Conservation (phyloP, 2,329 filamentous ascomycete species). For the Neonectria ditissima region DNA sequence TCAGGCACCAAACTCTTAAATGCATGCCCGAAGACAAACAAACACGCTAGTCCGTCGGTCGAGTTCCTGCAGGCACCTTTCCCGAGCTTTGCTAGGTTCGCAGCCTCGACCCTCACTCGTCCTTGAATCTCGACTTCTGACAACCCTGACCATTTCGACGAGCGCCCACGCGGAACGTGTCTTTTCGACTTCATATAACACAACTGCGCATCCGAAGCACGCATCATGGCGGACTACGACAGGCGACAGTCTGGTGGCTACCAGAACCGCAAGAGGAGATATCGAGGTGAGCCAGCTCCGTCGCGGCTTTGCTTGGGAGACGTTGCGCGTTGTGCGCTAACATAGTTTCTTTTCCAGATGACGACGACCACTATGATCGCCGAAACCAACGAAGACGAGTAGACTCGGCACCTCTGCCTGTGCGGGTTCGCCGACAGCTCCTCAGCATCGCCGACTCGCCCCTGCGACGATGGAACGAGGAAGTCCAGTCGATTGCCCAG, state of each 20-base stretch:
- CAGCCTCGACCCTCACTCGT: slow-evolving; percentile 11
- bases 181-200: slow-evolving; percentile 28
- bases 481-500: slow-evolving; percentile 79
- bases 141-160: slow-evolving; percentile 2
- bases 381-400: slow-evolving; percentile 79
- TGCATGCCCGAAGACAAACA: slow-evolving; percentile 14
- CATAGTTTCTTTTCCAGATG: slow-evolving; percentile 52
- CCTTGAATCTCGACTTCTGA: too few species aligned
- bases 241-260: slow-evolving; percentile 64
- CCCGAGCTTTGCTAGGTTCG: slow-evolving; percentile 37
- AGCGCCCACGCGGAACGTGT: slow-evolving; percentile 16
- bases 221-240: slow-evolving; percentile 67
- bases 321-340: slow-evolving; percentile 34
- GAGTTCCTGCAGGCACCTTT: slow-evolving; percentile 37
- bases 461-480: slow-evolving; percentile 81
- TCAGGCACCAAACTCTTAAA: slow-evolving; percentile 33
- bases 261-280: slow-evolving; percentile 80
- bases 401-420: slow-evolving; percentile 75
- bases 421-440: slow-evolving; percentile 81
- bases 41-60: slow-evolving; percentile 23
- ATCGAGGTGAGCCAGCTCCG: slow-evolving; percentile 70
- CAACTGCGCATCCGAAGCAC: slow-evolving; percentile 27
- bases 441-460: slow-evolving; percentile 85
- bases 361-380: slow-evolving; percentile 83
- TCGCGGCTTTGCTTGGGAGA: slow-evolving; percentile 11